Conservation (phyloP, 768 basidiomycete species). For the Cantharellus anzutake region DNA sequence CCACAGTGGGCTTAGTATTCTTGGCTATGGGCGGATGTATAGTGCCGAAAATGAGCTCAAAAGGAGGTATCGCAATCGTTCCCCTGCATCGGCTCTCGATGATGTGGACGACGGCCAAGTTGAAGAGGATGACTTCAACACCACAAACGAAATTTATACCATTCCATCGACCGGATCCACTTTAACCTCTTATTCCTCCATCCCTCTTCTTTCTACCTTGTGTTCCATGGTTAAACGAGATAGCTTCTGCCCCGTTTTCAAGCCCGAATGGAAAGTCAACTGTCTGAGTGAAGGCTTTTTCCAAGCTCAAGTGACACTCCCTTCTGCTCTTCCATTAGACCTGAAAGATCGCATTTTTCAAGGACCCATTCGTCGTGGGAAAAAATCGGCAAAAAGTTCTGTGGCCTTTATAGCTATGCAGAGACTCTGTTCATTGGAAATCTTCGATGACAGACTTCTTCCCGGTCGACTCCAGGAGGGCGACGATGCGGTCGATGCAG, state of each 20-base stretch:
- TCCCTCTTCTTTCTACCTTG: constrained; percentile 51
- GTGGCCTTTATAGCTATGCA: constrained; percentile 66
- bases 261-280: constrained; percentile 31
- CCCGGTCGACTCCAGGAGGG: constrained; percentile 39
- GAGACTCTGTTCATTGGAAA: constrained; percentile 43
- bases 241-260: constrained; percentile 37
- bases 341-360: constrained; percentile 32
- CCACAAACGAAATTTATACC: constrained; percentile 46
- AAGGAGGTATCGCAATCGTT: constrained; percentile 36
- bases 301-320: constrained; percentile 37
- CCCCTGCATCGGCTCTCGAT: constrained; percentile 4
- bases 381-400: constrained; percentile 67
- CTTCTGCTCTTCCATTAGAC: constrained; percentile 43
- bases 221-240: constrained; percentile 63
- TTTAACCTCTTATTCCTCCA: constrained; percentile 59
- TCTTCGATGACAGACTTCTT: constrained; percentile 67
- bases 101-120: constrained; percentile 25
- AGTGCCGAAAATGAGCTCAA: constrained; percentile 46
- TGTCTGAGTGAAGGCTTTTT: constrained; percentile 28
- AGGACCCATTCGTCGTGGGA: constrained; percentile 35
- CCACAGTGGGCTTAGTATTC: constrained; percentile 20
- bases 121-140: constrained; percentile 22
- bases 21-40: constrained; percentile 38
- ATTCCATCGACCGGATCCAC: constrained; percentile 56
- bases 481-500: constrained; percentile 32